phyloP scores from a whole-genome alignment of 805 yeast species.

The Cyberlindnera saturnus region DNA sequence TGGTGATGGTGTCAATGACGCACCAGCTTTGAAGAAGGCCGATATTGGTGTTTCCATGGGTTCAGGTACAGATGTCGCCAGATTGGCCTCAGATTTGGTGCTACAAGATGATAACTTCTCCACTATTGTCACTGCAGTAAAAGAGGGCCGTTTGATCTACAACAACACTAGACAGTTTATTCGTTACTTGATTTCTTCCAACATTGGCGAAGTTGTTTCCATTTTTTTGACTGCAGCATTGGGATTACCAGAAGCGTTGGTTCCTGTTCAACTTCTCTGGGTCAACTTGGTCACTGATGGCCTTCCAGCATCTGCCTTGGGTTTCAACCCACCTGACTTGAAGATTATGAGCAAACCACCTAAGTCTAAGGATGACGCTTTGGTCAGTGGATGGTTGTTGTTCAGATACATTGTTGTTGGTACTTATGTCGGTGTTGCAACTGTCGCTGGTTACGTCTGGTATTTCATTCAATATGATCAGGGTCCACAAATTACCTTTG shows the following conservation, averaged over 20 bases:
- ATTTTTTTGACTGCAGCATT: conserved; percentile 49
- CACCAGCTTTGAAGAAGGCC: conserved; percentile 56
- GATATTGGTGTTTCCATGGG: conserved; percentile 65
- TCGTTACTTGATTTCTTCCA: conserved; percentile 41
- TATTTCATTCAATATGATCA: conserved; percentile 27
- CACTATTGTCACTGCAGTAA: conserved; percentile 51
- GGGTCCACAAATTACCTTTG: conserved; percentile 32
- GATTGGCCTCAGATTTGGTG: conserved; percentile 52
- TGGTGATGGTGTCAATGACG: conserved; percentile 62
- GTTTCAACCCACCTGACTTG: conserved; percentile 38
- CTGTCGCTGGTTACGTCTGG: conserved; percentile 38
- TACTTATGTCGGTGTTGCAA: conserved; percentile 33
- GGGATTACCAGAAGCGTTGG: conserved; percentile 46
- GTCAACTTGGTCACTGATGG: conserved; percentile 53
- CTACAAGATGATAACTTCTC: conserved; percentile 50
- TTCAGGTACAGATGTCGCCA: conserved; percentile 56
- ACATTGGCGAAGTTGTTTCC: conserved; percentile 53
- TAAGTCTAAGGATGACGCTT: conserved; percentile 31
- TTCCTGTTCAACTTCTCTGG: conserved; percentile 55
- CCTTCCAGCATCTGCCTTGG: conserved; percentile 55
- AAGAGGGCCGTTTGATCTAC: conserved; percentile 46
- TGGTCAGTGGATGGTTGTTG: conserved; percentile 32
- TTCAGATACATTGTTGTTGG: conserved; percentile 35
- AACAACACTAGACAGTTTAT: conserved; percentile 37
- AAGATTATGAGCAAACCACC: conserved; percentile 34